Evolutionary conservation across 2,329 filamentous ascomycete species (phyloP).

Genomic region (Cercospora berteroae): DNA sequence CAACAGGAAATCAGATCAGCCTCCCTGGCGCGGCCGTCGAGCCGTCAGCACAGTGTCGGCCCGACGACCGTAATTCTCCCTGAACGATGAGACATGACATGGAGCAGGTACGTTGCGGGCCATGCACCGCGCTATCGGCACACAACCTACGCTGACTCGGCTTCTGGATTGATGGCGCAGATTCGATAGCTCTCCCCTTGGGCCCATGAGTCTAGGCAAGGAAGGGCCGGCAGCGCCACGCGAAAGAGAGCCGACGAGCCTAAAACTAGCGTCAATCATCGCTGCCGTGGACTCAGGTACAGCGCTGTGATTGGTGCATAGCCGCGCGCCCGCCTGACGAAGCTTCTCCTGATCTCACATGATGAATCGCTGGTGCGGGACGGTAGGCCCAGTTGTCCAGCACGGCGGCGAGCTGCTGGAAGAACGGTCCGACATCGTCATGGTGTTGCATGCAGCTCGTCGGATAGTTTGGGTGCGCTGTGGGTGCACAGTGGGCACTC

Average conservation of each 20-base stretch:
- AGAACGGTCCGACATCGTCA: neutral
- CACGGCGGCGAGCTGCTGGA: neutral
- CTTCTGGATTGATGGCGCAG: neutral
- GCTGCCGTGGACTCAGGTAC: constrained; percentile 12
- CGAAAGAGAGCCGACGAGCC: constrained; percentile 18
- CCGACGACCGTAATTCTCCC: neutral
- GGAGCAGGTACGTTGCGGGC: constrained; percentile 4
- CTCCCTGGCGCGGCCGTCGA: neutral
- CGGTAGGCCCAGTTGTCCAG: neutral
- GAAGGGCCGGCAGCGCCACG: constrained; percentile 6
- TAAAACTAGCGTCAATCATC: constrained; percentile 12
- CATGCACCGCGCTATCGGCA: constrained; percentile 8
- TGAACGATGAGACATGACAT: constrained; percentile 1
- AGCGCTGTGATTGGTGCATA: constrained; percentile 13
- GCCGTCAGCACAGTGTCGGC: neutral
- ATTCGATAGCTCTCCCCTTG: neutral
- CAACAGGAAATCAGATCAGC: neutral
- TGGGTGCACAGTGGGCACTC: neutral
- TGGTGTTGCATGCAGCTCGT: neutral
- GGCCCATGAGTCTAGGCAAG: constrained; percentile 3
- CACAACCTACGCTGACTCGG: constrained; percentile 13
- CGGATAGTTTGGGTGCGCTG: neutral
- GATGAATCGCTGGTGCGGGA: constrained; percentile 11
- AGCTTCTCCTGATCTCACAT: constrained; percentile 16
- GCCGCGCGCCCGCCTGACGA: constrained; percentile 11